These are phyloP conservation scores for Asterella californica DNA, from an alignment of 225 moss, liverwort and hornwort species.

Conservation along the genomic window DNA sequence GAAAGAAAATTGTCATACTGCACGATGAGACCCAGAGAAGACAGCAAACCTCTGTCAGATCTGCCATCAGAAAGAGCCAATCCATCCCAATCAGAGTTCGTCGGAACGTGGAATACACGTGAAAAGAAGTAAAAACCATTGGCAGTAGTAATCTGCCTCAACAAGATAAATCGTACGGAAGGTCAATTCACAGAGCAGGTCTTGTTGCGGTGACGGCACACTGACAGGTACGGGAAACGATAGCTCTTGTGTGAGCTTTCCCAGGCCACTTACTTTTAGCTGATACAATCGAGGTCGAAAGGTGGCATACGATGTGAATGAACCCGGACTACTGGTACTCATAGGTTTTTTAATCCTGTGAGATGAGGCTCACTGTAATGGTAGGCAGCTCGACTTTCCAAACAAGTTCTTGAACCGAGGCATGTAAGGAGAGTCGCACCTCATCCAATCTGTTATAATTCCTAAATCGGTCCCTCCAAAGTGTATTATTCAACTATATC, in stretches of 20 bases:
- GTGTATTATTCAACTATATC: not conserved
- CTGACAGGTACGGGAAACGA: no score
- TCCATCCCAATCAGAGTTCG: slow-evolving; percentile 16
- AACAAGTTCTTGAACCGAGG: not conserved
- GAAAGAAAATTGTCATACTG: slow-evolving; percentile 91
- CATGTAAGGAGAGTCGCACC: no score
- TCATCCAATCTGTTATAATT: not conserved
- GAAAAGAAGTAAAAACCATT: not conserved
- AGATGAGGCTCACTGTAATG: not conserved
- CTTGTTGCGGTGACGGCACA: not conserved
- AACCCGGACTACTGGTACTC: not conserved
- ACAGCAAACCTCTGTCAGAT: slow-evolving; percentile 12
- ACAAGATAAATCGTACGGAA: no score
- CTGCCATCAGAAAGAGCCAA: slow-evolving; percentile 10
- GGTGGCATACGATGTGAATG: not conserved
- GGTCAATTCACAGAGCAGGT: not conserved
- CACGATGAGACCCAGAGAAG: slow-evolving; percentile 26
- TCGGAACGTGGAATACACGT: not conserved
- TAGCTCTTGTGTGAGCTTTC: not conserved
- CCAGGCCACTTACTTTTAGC: not conserved
- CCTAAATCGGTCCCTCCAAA: no score
- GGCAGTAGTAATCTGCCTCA: not conserved
- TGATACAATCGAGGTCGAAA: not conserved
- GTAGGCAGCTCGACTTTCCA: not conserved
- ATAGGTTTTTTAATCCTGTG: not conserved